Conservation (phyloP, 2,329 filamentous ascomycete species). For the Dryadomyces sulphureus region DNA sequence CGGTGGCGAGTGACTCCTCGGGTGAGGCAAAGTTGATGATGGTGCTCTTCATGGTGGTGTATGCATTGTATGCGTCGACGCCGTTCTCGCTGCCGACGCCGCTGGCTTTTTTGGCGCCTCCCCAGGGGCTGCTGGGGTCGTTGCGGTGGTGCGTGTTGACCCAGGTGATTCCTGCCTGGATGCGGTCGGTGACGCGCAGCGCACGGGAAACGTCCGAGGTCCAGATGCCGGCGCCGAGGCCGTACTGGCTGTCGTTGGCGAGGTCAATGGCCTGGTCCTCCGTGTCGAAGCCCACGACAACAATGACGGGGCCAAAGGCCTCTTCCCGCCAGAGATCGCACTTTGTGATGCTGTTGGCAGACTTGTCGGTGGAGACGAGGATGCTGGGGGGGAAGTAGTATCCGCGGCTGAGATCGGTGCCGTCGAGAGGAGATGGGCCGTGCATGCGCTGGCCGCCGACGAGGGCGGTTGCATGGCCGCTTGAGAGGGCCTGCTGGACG, state of each 20-base stretch:
- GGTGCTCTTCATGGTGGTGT: conserved; percentile 48
- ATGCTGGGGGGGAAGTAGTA: conserved; percentile 77
- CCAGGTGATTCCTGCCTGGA: conserved; percentile 50
- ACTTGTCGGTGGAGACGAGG: conserved; percentile 33
- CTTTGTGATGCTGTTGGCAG: conserved; percentile 31
- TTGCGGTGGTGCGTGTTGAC: conserved; percentile 54
- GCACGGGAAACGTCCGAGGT: conserved; percentile 60
- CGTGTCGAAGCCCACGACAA: conserved; percentile 59
- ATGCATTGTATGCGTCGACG: conserved; percentile 44
- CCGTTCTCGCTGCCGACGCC: conserved; percentile 64
- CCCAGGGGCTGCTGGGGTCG: conserved; percentile 58
- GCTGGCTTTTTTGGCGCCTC: conserved; percentile 44
- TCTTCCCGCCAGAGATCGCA: conserved; percentile 68
- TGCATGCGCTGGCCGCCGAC: conserved; percentile 33
- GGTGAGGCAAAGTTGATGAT: conserved; percentile 52
- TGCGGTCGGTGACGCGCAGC: conserved; percentile 54
- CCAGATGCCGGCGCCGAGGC: conserved; percentile 64
- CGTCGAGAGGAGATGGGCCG: conserved; percentile 32
- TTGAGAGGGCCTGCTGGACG: conserved; percentile 45
- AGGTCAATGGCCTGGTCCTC: conserved; percentile 56
- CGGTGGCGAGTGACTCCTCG: conserved; percentile 33
- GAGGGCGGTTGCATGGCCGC: conserved; percentile 21
- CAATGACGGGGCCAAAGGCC: conserved; percentile 70
- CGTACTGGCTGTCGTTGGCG: conserved; percentile 62
- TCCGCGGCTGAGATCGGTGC: conserved; percentile 34